Evolutionary conservation across 805 yeast species (phyloP), one percentile per base, ranked within the genome.

Genomic region (Hermanozyma aechmeae): DNA sequence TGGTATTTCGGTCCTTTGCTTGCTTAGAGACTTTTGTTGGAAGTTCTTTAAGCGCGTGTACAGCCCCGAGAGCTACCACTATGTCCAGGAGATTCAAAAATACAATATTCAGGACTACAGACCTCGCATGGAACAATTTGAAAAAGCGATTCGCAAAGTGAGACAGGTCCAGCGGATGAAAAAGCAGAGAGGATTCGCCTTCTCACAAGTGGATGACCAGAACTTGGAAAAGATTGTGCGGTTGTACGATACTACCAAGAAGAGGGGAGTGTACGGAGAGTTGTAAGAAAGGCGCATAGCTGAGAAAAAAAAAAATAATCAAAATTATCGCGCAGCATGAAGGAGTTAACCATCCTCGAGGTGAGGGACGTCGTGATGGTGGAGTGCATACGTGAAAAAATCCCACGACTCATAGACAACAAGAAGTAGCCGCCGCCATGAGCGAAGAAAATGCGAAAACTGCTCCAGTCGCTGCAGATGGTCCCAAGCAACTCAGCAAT

Each of bases 121-220:
- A 40, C 98, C 99, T n/a, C 75, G 96, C 43, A 76, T 87, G 71
- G 95, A 86, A 43, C 94, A 87, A 39, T 92, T 92, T 68, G 98
- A 92, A 56, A 86, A 81, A 53, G 96, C 97, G 5, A 92, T 92
- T 32, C 71, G 97, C 49, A 92, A 86, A 50, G 97, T 92, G 15
- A 79, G 99, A 56, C 99, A 93, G 56, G 97, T 92, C 22, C 95
- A 89, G 55, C 73, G 99, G 55, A 89, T 92, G 83, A 82, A 93
- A 52, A 92, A 92, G 49, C 98, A 92, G 58, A 77, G 97, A 58
- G 99, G 99, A 5, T 92, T 84, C 65, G 99, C 99, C 2, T 92
- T 92, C 47, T 86, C 96, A 5, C 97, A 92, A 55, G 86, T 82
- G 26, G 95, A 85, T 39, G 59, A 59, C 32, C 95, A 83, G 51